phyloP scores from a whole-genome alignment of 257 asterid species.

The Solanum sejunctum region DNA sequence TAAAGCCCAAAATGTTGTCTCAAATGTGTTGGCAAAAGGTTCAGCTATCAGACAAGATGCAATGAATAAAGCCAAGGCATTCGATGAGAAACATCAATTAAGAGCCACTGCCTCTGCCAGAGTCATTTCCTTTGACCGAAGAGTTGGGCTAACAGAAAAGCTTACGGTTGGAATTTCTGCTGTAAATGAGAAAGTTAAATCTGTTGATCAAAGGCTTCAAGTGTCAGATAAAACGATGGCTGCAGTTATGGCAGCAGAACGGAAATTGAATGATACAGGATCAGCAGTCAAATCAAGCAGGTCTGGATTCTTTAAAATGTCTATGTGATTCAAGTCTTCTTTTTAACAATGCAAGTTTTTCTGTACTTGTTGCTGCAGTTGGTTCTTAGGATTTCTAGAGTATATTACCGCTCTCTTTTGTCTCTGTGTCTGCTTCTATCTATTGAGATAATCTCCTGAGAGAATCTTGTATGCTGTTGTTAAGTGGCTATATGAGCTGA shows the following conservation, averaged over 20 bases:
- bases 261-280: conserved; percentile 85
- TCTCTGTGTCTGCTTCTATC: background rate
- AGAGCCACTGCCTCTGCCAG: conserved; percentile 92
- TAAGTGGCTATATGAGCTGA: background rate
- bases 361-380: background rate
- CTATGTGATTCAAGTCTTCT: background rate
- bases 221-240: conserved; percentile 97
- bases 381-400: background rate
- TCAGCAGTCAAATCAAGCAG: conserved; percentile 99
- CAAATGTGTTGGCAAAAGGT: conserved; percentile 85
- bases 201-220: conserved; percentile 88
- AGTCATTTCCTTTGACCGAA: conserved; percentile 69
- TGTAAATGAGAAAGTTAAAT: conserved; percentile 87
- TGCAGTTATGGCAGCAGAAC: conserved; percentile 88
- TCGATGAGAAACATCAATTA: conserved; percentile 81
- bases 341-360: background rate
- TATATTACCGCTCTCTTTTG: background rate
- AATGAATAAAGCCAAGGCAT: conserved; percentile 85
- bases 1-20: conserved; percentile 88
- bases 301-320: conserved; percentile 18
- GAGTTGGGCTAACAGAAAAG: conserved; percentile 78
- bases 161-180: conserved; percentile 75
- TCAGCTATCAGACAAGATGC: conserved; percentile 90
- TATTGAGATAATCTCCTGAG: background rate
- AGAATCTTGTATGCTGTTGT: background rate